Percentiles rank a stretch among this genome's conserved stretches.
phyloP scores from a whole-genome alignment of 345 rosid species.

The Eucalyptus shirleyi region DNA sequence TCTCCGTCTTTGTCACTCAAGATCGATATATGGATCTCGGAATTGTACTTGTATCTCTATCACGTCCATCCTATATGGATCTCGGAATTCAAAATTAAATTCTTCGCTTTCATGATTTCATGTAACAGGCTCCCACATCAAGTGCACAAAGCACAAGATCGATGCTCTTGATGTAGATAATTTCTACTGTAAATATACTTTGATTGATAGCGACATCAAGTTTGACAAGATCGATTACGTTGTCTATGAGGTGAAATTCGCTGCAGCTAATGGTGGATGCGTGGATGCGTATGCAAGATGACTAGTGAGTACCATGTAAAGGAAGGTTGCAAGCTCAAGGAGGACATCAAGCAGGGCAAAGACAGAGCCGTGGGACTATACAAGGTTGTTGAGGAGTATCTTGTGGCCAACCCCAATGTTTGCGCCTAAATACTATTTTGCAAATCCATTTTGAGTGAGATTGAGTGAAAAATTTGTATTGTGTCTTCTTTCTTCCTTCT shows the following conservation, averaged over 20 bases:
- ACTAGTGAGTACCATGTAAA: constrained; percentile 13
- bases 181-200: constrained; percentile 10
- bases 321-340: constrained; percentile 7
- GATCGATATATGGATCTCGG: no score
- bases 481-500: neutral
- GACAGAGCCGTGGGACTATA: constrained; percentile 15
- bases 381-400: constrained; percentile 23
- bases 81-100: neutral
- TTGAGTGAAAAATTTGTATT: neutral
- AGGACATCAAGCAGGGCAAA: constrained; percentile 17
- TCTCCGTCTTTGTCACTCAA: neutral
- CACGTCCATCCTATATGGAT: neutral
- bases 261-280: constrained; percentile 16
- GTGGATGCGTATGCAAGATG: constrained; percentile 23
- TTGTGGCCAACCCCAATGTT: constrained; percentile 13
- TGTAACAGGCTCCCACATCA: constrained; percentile 10
- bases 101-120: neutral
- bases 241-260: constrained; percentile 5
- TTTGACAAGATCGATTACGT: constrained; percentile 6
- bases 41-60: neutral
- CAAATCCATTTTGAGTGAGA: neutral
- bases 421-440: neutral
- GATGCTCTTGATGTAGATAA: constrained; percentile 18
- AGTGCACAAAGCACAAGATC: constrained; percentile 13
- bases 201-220: constrained; percentile 20